phyloP scores from a whole-genome alignment of 2,329 filamentous ascomycete species.

The Fusarium sp. region DNA sequence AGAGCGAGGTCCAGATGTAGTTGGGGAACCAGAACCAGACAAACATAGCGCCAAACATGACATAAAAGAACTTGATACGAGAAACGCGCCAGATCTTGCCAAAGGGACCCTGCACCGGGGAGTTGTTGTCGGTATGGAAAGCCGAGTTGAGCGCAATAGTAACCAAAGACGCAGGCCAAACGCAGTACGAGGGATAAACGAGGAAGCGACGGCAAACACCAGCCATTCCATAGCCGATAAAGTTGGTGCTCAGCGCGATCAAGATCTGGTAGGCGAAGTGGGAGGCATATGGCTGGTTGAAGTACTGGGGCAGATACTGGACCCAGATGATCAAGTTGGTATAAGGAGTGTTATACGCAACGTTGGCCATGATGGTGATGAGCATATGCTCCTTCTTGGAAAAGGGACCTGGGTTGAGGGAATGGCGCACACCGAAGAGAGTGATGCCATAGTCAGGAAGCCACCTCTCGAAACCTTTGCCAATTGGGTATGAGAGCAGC shows the following conservation, averaged over 20 bases:
- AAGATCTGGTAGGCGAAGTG: constrained; percentile 65
- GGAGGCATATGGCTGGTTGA: constrained; percentile 63
- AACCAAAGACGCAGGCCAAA: constrained; percentile 66
- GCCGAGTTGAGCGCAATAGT: constrained; percentile 64
- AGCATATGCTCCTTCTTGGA: constrained; percentile 70
- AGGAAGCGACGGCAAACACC: constrained; percentile 63
- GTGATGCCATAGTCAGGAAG: constrained; percentile 62
- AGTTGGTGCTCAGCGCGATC: constrained; percentile 64
- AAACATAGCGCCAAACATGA: constrained; percentile 62
- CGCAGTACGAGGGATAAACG: constrained; percentile 63
- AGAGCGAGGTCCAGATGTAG: constrained; percentile 62
- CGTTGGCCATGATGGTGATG: constrained; percentile 70
- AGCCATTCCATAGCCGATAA: constrained; percentile 69
- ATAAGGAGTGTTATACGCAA: constrained; percentile 61
- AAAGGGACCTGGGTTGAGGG: constrained; percentile 65
- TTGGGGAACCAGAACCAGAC: constrained; percentile 68
- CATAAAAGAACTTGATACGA: constrained; percentile 61
- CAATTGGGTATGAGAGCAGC: constrained; percentile 64
- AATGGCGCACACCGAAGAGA: constrained; percentile 56
- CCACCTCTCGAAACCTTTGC: constrained; percentile 59
- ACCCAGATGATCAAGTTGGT: constrained; percentile 66
- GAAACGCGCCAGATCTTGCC: constrained; percentile 57
- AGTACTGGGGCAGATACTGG: constrained; percentile 62
- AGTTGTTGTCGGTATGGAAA: constrained; percentile 58
- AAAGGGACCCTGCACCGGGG: constrained; percentile 53